phyloP scores from a whole-genome alignment of 2,329 filamentous ascomycete species.

The Colletotrichum navitas region DNA sequence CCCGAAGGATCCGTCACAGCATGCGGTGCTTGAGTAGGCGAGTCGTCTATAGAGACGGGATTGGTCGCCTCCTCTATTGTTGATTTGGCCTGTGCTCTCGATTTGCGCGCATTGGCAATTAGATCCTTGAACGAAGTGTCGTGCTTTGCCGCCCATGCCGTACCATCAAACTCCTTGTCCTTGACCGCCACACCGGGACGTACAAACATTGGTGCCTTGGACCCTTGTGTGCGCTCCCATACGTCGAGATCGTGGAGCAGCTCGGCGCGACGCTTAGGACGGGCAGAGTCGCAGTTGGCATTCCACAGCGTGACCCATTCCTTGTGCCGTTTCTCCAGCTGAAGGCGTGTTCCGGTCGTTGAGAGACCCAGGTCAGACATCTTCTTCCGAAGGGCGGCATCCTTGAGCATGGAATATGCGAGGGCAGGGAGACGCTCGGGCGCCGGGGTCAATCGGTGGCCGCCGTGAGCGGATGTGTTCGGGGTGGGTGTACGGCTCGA shows the following conservation, averaged over 20 bases:
- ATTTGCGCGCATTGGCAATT: constrained; percentile 79
- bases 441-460: constrained; percentile 51
- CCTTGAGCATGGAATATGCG: constrained; percentile 90
- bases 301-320: constrained; percentile 98
- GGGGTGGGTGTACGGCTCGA: constrained; percentile 15
- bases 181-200: constrained; percentile 64
- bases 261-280: constrained; percentile 77
- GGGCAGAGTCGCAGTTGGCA: constrained; percentile 89
- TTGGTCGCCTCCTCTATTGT: constrained; percentile 41
- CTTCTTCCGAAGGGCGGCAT: constrained; percentile 82
- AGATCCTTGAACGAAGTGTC: constrained; percentile 81
- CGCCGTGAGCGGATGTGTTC: constrained; percentile 12
- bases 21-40: not conserved
- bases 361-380: constrained; percentile 84
- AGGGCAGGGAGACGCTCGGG: constrained; percentile 79
- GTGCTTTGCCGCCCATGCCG: constrained; percentile 80
- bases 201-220: constrained; percentile 60
- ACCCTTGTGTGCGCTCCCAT: constrained; percentile 89
- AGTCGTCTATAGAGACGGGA: not conserved
- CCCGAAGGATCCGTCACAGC: not conserved
- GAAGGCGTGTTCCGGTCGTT: constrained; percentile 72
- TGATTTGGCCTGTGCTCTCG: constrained; percentile 57
- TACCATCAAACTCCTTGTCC: constrained; percentile 89
- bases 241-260: constrained; percentile 82
- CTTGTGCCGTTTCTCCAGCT: constrained; percentile 84